Base-by-base conservation (phyloP, 805 yeast genomes). In the Pichia nakasei region DNA sequence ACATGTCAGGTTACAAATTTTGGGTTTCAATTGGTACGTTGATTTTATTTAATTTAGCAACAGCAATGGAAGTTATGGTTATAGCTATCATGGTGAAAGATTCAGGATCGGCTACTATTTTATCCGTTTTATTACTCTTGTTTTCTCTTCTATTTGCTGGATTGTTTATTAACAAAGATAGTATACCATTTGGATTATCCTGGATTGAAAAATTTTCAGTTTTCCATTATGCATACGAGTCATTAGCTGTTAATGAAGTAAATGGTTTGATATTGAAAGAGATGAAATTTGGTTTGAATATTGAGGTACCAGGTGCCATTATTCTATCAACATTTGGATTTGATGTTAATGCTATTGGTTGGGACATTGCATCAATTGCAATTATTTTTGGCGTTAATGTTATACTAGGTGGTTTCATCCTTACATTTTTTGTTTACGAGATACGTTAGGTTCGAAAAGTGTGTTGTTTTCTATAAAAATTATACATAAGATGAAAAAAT, bases 281-380 rank as follows among this genome's bases (percentile, higher is more conserved):
- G 59, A 81, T 78, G 59, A 93, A 93, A 64, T 91, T 82, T 57
- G 98, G 98, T 0, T 72, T 93, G 36, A 84, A 89, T 37, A 91
- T 93, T 54, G 96, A 88, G 62, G 94, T 93, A 15, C 98, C 98
- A 0, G 98, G 98, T 11, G 97, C 98, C 2, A 94, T 95, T 2
- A 93, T 93, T 44, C 71, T 93, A 53, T 85, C 95, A 52, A 87
- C 97, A 0, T 93, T 93, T 68, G 98, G 98, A 0, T 93, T 93
- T 61, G 76, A 85, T 51, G 91, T 86, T 13, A 77, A 80, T 21
- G 93, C 89, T 2, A 74, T 85, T 43, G 63, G 76, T 62, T 68
- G 69, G 31, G 97, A 93, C 60, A 70, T 82, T 24, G 59, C 70
- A 29, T 76, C 76, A 47, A 68, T 93, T 41, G 66, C 68, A 0